Percentiles rank a stretch among this genome's conserved stretches.
Conservation (phyloP, 345 rosid genomes). For the Carallia pectinifolia region DNA sequence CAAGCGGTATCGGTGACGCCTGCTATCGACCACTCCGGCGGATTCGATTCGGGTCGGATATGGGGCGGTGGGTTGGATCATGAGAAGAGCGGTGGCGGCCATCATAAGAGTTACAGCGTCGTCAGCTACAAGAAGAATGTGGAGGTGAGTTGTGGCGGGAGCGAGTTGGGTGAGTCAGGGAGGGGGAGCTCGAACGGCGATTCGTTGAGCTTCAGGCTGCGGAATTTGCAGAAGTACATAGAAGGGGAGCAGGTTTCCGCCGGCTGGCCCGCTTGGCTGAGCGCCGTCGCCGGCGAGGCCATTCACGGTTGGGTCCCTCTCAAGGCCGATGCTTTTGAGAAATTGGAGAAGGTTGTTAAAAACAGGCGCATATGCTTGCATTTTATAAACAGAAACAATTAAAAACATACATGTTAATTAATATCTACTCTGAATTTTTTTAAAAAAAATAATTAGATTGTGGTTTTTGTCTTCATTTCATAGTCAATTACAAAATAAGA, state of each 20-base stretch:
- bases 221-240: conserved; percentile 66
- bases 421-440: not conserved
- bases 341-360: conserved; percentile 74
- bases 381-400: not conserved
- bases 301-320: conserved; percentile 97
- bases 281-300: conserved; percentile 94
- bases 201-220: conserved; percentile 72
- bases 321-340: conserved; percentile 74
- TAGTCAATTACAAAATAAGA: too few species aligned
- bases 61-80: conserved; percentile 29
- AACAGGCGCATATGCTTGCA: not conserved
- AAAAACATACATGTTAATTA: not conserved
- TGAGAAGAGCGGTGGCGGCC: conserved; percentile 6
- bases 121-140: conserved; percentile 28
- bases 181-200: conserved; percentile 67
- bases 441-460: too few species aligned
- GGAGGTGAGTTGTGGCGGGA: conserved; percentile 38
- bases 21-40: conserved; percentile 71
- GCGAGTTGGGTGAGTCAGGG: conserved; percentile 74
- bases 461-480: too few species aligned
- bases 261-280: conserved; percentile 99
- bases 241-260: conserved; percentile 96
- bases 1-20: conserved; percentile 91
- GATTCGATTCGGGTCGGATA: conserved; percentile 37
- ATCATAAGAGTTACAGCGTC: not conserved